Percentiles rank a stretch among this genome's conserved stretches.
Evolutionary conservation across 2,329 filamentous ascomycete genomes (phyloP).

Genomic region (Fusarium incarnatum): DNA sequence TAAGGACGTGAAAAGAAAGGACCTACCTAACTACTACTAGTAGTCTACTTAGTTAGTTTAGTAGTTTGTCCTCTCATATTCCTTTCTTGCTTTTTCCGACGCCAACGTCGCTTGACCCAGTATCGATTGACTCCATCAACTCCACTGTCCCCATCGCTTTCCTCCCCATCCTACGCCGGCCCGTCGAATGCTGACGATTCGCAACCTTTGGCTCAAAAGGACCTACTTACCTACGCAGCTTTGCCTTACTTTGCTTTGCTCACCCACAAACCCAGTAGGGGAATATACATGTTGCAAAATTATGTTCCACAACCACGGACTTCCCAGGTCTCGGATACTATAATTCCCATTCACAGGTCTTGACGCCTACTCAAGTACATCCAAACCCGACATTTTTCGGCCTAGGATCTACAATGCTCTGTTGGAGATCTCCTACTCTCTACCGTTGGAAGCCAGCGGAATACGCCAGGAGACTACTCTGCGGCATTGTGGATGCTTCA

Average conservation of each 20-base stretch:
- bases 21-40: not conserved
- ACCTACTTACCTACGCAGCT: not conserved
- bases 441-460: constrained; percentile 21
- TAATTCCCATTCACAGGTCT: not conserved
- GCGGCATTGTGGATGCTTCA: constrained; percentile 38
- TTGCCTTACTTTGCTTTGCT: not conserved
- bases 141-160: constrained; percentile 26
- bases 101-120: constrained; percentile 9
- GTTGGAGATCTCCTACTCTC: not conserved
- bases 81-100: constrained; percentile 10
- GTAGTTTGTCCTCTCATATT: constrained; percentile 13
- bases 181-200: constrained; percentile 8
- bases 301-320: not conserved
- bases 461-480: constrained; percentile 10
- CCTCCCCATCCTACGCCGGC: constrained; percentile 17
- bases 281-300: constrained; percentile 1
- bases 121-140: constrained; percentile 7
- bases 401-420: not conserved
- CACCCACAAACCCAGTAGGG: constrained; percentile 4
- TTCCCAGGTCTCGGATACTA: not conserved
- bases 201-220: constrained; percentile 1
- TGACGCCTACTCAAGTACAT: not conserved
- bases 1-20: not conserved
- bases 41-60: not conserved
- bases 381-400: constrained; percentile 31